These are phyloP conservation scores for Fusarium annulatum DNA, from an alignment of 2,329 filamentous ascomycete species.

Conservation along the genomic window DNA sequence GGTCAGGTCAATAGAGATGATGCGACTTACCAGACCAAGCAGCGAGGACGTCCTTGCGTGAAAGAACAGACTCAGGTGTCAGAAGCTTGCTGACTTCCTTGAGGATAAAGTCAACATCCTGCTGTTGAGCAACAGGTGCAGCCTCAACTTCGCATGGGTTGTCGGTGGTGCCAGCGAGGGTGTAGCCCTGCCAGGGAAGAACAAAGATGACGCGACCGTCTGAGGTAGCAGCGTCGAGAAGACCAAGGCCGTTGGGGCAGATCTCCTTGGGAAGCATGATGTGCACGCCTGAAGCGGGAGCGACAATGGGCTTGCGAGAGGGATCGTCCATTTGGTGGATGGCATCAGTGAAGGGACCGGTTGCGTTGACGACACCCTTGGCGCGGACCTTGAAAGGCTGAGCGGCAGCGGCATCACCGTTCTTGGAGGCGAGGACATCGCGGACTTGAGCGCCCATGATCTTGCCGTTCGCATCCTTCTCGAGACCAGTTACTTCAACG, in stretches of 20 bases:
- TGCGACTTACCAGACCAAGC: slow-evolving; percentile 76
- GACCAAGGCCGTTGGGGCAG: slow-evolving; percentile 82
- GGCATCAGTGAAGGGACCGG: slow-evolving; percentile 83
- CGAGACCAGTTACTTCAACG: slow-evolving; percentile 78
- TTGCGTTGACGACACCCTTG: slow-evolving; percentile 86
- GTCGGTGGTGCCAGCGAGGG: slow-evolving; percentile 86
- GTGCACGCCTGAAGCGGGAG: slow-evolving; percentile 85
- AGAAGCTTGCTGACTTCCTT: slow-evolving; percentile 81
- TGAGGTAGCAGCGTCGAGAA: slow-evolving; percentile 81
- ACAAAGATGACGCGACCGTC: slow-evolving; percentile 92
- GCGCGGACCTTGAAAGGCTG: slow-evolving; percentile 75
- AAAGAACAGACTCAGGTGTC: slow-evolving; percentile 78
- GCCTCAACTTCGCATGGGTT: slow-evolving; percentile 74
- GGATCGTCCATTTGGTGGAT: slow-evolving; percentile 85
- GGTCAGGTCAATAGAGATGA: accelerated
- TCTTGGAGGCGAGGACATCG: slow-evolving; percentile 70
- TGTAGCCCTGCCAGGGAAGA: slow-evolving; percentile 87
- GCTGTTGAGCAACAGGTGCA: slow-evolving; percentile 77
- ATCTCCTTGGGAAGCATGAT: slow-evolving; percentile 83
- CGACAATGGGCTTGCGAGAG: slow-evolving; percentile 75
- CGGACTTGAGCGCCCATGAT: slow-evolving; percentile 71
- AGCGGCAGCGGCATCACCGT: slow-evolving; percentile 63
- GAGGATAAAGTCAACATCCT: slow-evolving; percentile 86
- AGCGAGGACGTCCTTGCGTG: slow-evolving; percentile 79
- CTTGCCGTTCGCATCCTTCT: slow-evolving; percentile 76